Percentiles rank a stretch among this genome's conserved stretches.
Evolutionary conservation across 352 stramenopile species (phyloP).

Genomic region (Pythium rishiriense): DNA sequence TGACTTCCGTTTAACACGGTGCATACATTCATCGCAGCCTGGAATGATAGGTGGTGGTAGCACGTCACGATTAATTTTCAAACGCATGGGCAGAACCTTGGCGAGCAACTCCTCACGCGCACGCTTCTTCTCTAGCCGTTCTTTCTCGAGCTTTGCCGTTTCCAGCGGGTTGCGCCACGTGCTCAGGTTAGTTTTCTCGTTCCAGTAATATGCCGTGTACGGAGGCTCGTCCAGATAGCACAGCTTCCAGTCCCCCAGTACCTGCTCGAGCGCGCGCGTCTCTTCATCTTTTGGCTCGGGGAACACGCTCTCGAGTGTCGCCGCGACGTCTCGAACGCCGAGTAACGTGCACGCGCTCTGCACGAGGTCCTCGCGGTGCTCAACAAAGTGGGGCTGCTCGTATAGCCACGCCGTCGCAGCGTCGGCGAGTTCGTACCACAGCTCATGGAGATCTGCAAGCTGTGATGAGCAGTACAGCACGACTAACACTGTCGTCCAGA

Average conservation of each 20-base stretch:
- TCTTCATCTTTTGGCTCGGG: slow-evolving; percentile 32
- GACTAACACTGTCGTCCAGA: slow-evolving; percentile 56
- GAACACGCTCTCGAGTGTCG: slow-evolving; percentile 48
- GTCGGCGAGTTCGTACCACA: slow-evolving; percentile 48
- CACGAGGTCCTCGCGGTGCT: slow-evolving; percentile 55
- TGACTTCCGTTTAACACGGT: not conserved
- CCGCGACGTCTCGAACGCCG: slow-evolving; percentile 29
- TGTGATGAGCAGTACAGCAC: slow-evolving; percentile 41
- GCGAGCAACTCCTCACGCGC: slow-evolving; percentile 37
- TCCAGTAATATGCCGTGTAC: slow-evolving; percentile 71
- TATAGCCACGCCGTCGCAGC: slow-evolving; percentile 44
- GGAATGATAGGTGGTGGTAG: slow-evolving; percentile 9
- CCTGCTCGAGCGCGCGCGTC: slow-evolving; percentile 24
- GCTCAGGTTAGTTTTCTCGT: slow-evolving; percentile 49
- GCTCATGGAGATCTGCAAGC: slow-evolving; percentile 50
- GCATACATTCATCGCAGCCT: slow-evolving; percentile 21
- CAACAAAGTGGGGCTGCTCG: slow-evolving; percentile 45
- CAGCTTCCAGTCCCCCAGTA: slow-evolving; percentile 53
- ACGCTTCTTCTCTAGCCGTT: slow-evolving; percentile 33
- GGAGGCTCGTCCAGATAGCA: slow-evolving; percentile 57
- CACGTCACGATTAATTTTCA: slow-evolving; percentile 45
- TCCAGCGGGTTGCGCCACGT: slow-evolving; percentile 63
- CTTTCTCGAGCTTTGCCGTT: slow-evolving; percentile 38
- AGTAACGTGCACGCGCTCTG: slow-evolving; percentile 42
- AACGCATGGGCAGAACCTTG: slow-evolving; percentile 39